Percentiles rank a stretch among this genome's conserved stretches.
phyloP scores from a whole-genome alignment of 2,329 filamentous ascomycete genomes.

The Thermothelomyces thermophilus region DNA sequence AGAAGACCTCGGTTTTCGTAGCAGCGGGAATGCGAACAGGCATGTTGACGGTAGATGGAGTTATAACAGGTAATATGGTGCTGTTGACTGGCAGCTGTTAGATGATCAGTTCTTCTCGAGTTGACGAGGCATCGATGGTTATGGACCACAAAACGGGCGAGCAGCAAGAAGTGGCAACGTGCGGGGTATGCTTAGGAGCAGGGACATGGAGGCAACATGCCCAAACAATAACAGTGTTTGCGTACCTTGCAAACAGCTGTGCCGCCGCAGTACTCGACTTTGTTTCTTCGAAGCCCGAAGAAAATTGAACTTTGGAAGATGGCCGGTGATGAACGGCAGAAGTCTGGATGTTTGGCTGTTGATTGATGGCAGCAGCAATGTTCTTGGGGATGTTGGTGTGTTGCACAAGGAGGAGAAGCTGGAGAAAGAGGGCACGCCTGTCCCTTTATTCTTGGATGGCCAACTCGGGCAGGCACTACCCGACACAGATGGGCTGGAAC shows the following conservation, averaged over 20 bases:
- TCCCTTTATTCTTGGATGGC: constrained; percentile 19
- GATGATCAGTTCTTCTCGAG: too few relatives aligned
- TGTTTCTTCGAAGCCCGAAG: not conserved
- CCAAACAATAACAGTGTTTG: not conserved
- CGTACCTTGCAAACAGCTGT: constrained; percentile 3
- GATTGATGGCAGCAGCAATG: not conserved
- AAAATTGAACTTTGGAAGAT: not conserved
- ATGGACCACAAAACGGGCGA: not conserved
- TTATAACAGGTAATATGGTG: too few relatives aligned
- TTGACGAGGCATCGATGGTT: not conserved
- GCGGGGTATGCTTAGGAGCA: not conserved
- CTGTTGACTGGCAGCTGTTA: not conserved
- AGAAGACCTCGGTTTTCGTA: constrained; percentile 42
- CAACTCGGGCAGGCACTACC: not conserved
- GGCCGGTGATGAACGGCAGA: not conserved
- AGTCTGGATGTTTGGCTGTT: not conserved
- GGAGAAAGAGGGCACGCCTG: constrained; percentile 11
- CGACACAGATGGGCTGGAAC: not conserved
- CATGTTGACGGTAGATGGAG: constrained; percentile 35
- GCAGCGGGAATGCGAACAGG: constrained; percentile 46
- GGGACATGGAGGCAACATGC: not conserved
- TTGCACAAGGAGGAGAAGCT: constrained; percentile 15
- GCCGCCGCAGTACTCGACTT: not conserved
- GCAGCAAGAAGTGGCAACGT: not conserved
- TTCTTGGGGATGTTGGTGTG: constrained; percentile 8